Percentiles rank a stretch among this genome's conserved stretches.
These are phyloP conservation scores for Kluyveromyces sp. DNA, from an alignment of 1,139 yeast species.

Conservation along the genomic window DNA sequence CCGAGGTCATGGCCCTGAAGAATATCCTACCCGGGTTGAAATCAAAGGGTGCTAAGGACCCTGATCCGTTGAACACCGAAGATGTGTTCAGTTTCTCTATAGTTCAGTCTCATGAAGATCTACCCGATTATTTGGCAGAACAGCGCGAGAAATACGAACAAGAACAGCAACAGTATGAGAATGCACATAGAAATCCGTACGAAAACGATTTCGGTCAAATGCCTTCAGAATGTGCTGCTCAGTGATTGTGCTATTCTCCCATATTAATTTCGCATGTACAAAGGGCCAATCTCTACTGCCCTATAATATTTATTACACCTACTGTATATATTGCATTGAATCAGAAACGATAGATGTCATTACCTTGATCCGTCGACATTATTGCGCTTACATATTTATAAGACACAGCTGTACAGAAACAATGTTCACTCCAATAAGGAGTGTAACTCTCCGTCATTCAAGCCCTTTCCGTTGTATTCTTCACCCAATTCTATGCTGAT, in stretches of 20 bases:
- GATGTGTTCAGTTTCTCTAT: conserved; percentile 10
- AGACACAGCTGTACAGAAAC: not conserved
- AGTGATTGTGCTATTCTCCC: not conserved
- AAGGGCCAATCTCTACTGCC: not conserved
- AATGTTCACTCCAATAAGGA: conserved; percentile 18
- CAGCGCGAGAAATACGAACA: conserved; percentile 9
- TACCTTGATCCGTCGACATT: too few relatives aligned
- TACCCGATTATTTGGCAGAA: conserved; percentile 17
- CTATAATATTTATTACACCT: not conserved
- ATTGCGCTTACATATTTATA: too few relatives aligned
- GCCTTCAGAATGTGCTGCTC: conserved; percentile 5
- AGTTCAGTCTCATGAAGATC: conserved; percentile 16
- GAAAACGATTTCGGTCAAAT: conserved; percentile 2
- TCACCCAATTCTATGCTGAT: conserved; percentile 1
- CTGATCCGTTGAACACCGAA: conserved; percentile 23
- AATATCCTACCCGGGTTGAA: conserved; percentile 45
- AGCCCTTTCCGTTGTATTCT: conserved; percentile 16
- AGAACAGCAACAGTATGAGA: conserved; percentile 6
- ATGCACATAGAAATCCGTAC: not conserved
- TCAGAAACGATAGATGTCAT: not conserved
- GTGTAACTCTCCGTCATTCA: conserved; percentile 15
- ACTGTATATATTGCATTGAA: not conserved
- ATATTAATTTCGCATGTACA: not conserved
- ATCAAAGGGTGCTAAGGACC: conserved; percentile 4
- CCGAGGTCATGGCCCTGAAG: conserved; percentile 47